Base-by-base conservation (phyloP, 176 grass and related monocot genomes). In the Luzula sylvatica region DNA sequence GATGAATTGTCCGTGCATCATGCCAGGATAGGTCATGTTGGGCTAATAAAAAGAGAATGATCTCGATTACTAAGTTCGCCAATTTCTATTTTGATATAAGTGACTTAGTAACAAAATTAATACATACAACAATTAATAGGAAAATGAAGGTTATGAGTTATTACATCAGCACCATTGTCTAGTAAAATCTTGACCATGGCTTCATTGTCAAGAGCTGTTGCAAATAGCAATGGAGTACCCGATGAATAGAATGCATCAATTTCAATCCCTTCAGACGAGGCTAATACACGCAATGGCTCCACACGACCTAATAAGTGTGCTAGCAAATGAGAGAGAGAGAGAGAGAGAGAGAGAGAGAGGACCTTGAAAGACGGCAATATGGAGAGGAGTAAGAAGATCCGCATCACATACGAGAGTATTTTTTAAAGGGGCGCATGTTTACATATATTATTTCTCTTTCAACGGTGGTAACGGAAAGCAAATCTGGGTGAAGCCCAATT, bases 201-300 rank as follows among this genome's bases (percentile, higher is more conserved):
- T 53, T 55, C 13, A 46, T 73, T 51, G 44, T 62, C 8, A 66
- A 18, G 1, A 22, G 39, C 6, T 14, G 76, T 50, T 46, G 76
- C 61, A 44, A 68, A 24, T 38, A 7, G 17, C 29, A 80, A 15
- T 74, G 76, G 69, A 26, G 48, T 68, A 30, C 71, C 22, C 21
- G 8, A 1, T 8, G 1, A 1, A 67, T 69, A 43, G 46, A 54
- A 21, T 38, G 30, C 46, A 74, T 80, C 48, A 51, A 53, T 16
- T 53, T 26, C 15, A 48, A 13, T 64, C 69, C 77, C 77, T 80
- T 54, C 63, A 55, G 69, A 72, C 5, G 30, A 35, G 17, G 73
- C 49, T 22, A 80, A 39, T 26, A 68, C 65, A 14, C 67, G 42
- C 21, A 18, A 11, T 55, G 60, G 46, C 66, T 74, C 69, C 52